phyloP scores from a whole-genome alignment of 441 rosid species.

The Melastoma candidum region DNA sequence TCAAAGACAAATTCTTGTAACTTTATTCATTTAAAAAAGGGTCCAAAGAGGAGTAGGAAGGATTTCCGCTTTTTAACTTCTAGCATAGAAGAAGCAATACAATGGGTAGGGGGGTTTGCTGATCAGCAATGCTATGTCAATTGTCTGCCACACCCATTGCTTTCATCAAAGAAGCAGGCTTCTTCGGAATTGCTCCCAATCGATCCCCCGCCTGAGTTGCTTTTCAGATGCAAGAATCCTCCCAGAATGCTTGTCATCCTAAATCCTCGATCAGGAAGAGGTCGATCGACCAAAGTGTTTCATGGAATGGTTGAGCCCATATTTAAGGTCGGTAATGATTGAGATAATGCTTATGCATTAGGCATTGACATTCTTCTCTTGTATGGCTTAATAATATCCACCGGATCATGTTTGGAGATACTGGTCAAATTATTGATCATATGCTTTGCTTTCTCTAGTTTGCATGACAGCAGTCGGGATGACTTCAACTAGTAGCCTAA shows the following conservation, averaged over 20 bases:
- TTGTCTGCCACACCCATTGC: conserved; percentile 89
- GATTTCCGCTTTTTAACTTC: conserved; percentile 81
- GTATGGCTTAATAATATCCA: too few relatives aligned
- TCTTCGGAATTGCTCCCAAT: conserved; percentile 76
- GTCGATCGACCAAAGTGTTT: conserved; percentile 92
- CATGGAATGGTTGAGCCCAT: conserved; percentile 84
- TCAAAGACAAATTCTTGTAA: conserved; percentile 53
- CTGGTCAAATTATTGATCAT: too few relatives aligned
- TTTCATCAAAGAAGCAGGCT: conserved; percentile 86
- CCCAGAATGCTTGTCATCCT: conserved; percentile 92
- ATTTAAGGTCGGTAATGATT: conserved; percentile 51
- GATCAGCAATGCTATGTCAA: conserved; percentile 92
- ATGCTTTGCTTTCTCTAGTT: too few relatives aligned
- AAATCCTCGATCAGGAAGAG: conserved; percentile 98
- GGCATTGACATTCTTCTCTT: too few relatives aligned
- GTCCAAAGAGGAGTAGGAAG: conserved; percentile 58
- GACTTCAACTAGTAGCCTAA: too few relatives aligned
- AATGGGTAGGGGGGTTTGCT: conserved; percentile 97
- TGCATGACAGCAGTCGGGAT: too few relatives aligned
- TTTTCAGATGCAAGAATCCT: conserved; percentile 85
- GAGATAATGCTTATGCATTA: too few relatives aligned
- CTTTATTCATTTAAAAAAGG: conserved; percentile 70
- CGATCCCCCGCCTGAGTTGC: conserved; percentile 85
- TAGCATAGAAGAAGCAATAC: conserved; percentile 76
- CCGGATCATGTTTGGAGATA: too few relatives aligned